Conservation (phyloP, 2,329 filamentous ascomycete species). For the Penicillium sp. region DNA sequence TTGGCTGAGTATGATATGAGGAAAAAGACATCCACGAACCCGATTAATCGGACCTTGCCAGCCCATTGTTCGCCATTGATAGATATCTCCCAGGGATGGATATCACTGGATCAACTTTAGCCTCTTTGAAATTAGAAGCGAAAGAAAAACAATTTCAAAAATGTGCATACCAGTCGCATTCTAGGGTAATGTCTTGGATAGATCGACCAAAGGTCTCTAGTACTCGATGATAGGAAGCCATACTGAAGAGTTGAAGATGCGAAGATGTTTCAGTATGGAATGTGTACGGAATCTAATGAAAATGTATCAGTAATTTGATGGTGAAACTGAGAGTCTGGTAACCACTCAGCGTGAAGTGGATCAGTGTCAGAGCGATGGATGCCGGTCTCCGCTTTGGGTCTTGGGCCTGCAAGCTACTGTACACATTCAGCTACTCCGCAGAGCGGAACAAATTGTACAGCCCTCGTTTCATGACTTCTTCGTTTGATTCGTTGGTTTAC, state of each 20-base stretch:
- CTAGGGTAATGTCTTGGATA: neutral
- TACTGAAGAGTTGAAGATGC: neutral
- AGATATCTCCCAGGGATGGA: neutral
- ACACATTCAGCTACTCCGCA: neutral
- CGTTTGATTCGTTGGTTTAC: neutral
- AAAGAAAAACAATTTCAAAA: no score
- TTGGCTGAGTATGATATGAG: constrained; percentile 1
- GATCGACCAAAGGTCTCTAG: neutral
- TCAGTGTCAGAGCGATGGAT: neutral
- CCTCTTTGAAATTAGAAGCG: neutral
- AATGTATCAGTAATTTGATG: neutral
- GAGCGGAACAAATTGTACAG: neutral
- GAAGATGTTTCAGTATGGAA: neutral
- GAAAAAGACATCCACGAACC: neutral
- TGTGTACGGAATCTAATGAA: neutral
- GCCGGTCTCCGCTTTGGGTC: neutral
- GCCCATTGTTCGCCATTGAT: neutral
- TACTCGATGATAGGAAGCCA: constrained; percentile 1
- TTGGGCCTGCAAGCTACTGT: neutral
- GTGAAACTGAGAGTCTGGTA: neutral
- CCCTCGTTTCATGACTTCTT: neutral
- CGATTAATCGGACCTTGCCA: constrained; percentile 2
- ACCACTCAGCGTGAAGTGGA: neutral
- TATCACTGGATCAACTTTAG: neutral
- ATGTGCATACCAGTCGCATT: neutral